A percentile compares a stretch with the other conserved stretches of the same genome.
These are phyloP conservation scores for Mikania micrantha DNA, from an alignment of 129 eudicot genomes.

Conservation along the genomic window DNA sequence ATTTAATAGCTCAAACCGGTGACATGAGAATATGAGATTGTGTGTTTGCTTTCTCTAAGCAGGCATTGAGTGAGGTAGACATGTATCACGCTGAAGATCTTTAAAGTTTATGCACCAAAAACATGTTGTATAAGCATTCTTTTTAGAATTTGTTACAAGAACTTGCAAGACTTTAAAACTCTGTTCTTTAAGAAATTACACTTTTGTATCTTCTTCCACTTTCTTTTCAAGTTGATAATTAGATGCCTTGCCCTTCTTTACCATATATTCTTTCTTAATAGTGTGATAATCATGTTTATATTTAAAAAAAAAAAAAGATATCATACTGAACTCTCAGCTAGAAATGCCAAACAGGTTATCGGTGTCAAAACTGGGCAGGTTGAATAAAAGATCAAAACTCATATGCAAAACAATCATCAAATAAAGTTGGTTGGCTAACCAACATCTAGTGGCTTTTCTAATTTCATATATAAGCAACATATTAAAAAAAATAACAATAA, in stretches of 20 bases:
- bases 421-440: neutral
- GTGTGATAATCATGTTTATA: neutral
- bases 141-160: neutral
- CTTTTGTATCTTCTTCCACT: neutral
- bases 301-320: neutral
- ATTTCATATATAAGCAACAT: neutral
- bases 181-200: neutral
- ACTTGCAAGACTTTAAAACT: neutral
- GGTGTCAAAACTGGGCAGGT: neutral
- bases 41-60: neutral
- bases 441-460: neutral
- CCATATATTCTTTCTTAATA: neutral
- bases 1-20: neutral
- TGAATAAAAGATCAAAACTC: neutral
- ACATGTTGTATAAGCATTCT: neutral
- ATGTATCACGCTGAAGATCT: neutral
- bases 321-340: neutral
- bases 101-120: neutral
- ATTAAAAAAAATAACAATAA: too few species aligned
- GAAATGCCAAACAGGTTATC: neutral
- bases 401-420: neutral
- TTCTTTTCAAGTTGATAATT: neutral
- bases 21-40: neutral
- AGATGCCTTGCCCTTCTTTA: neutral
- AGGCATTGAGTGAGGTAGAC: neutral